Evolutionary conservation across 1,139 yeast species (phyloP).

Genomic region (Arxiozyma bovina): DNA sequence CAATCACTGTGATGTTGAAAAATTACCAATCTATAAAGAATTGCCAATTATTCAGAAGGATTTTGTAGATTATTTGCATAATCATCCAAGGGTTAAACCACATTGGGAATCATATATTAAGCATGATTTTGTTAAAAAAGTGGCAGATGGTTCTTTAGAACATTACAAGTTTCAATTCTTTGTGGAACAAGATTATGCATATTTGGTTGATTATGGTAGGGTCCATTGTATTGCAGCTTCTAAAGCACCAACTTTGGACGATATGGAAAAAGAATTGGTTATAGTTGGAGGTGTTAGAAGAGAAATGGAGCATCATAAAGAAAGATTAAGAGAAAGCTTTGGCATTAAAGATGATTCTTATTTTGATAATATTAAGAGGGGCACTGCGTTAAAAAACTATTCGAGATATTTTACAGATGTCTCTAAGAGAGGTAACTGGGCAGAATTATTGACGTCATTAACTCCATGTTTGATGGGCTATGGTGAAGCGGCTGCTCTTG

Average conservation of each 20-base stretch:
- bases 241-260: constrained; percentile 48
- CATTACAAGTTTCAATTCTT: constrained; percentile 46
- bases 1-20: not conserved
- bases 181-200: constrained; percentile 64
- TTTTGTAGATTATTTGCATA: constrained; percentile 44
- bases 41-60: constrained; percentile 29
- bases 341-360: constrained; percentile 35
- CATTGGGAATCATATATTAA: constrained; percentile 52
- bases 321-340: constrained; percentile 39
- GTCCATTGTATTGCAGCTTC: constrained; percentile 60
- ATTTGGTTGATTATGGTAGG: constrained; percentile 59
- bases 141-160: constrained; percentile 48
- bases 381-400: constrained; percentile 50
- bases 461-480: constrained; percentile 78
- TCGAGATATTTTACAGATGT: constrained; percentile 50
- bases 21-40: constrained; percentile 9
- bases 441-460: constrained; percentile 57
- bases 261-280: constrained; percentile 43
- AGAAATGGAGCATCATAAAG: constrained; percentile 51
- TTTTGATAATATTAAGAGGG: constrained; percentile 41
- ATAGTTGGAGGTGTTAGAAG: constrained; percentile 45
- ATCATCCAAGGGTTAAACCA: constrained; percentile 47
- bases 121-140: constrained; percentile 51
- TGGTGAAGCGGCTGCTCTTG: constrained; percentile 36
- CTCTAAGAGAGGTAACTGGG: constrained; percentile 48